Evolutionary conservation across 2,329 filamentous ascomycete genomes (phyloP).

Genomic region (Aspergillus terreus): DNA sequence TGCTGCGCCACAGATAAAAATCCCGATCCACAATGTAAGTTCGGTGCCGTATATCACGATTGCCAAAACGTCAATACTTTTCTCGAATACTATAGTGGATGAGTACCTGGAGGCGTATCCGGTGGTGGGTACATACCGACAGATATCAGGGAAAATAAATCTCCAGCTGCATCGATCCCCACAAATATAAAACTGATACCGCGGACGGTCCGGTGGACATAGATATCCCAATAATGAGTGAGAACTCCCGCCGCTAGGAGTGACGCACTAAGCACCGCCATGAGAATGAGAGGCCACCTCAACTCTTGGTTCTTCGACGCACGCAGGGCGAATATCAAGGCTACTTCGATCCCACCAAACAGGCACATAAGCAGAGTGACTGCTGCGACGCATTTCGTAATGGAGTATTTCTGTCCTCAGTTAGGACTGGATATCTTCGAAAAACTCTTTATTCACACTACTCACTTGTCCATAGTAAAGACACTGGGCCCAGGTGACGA

Average conservation of each 20-base stretch:
- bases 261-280: constrained; percentile 62
- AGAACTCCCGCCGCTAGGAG: constrained; percentile 64
- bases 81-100: constrained; percentile 19
- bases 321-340: constrained; percentile 56
- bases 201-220: constrained; percentile 60
- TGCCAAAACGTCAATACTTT: constrained; percentile 53
- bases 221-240: constrained; percentile 68
- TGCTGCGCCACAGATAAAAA: constrained; percentile 63
- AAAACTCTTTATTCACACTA: too few relatives aligned
- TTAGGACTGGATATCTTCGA: neutral
- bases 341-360: constrained; percentile 59
- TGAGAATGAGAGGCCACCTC: constrained; percentile 62
- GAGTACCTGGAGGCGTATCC: neutral
- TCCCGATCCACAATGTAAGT: constrained; percentile 62
- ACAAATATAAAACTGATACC: constrained; percentile 72
- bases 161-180: constrained; percentile 64
- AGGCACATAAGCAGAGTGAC: constrained; percentile 50
- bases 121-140: constrained; percentile 39
- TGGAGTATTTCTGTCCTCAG: constrained; percentile 48
- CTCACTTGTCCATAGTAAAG: constrained; percentile 48
- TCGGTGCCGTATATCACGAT: constrained; percentile 66
- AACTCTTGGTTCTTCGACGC: constrained; percentile 43
- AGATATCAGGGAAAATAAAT: constrained; percentile 63
- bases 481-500: constrained; percentile 55
- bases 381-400: constrained; percentile 47